A percentile compares a stretch with the other conserved stretches of the same genome.
Evolutionary conservation across 257 asterid genomes (phyloP).

Genomic region (Solanum bulbocastanum): DNA sequence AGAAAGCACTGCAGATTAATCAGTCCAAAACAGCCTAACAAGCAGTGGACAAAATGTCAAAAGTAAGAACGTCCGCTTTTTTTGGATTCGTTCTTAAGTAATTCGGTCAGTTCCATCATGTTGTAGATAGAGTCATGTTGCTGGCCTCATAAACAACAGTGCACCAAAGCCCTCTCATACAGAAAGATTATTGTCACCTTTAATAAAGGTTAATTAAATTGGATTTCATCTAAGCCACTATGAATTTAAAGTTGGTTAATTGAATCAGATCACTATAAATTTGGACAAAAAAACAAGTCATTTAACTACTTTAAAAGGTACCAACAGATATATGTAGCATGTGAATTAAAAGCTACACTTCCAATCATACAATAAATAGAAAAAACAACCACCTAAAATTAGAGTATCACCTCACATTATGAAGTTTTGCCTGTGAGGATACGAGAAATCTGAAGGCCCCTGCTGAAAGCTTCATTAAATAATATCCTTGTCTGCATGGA

Average conservation of each 20-base stretch:
- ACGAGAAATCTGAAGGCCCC: conserved; percentile 93
- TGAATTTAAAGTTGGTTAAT: background rate
- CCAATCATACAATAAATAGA: background rate
- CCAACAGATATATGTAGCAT: background rate
- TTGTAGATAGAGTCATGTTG: background rate
- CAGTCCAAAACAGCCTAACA: background rate
- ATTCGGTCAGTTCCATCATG: background rate
- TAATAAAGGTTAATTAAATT: background rate
- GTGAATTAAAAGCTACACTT: background rate
- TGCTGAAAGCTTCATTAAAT: conserved; percentile 82
- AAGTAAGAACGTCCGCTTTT: background rate
- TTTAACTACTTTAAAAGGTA: background rate
- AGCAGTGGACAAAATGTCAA: background rate
- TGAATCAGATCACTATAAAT: background rate
- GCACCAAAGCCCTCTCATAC: background rate
- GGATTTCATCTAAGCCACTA: background rate
- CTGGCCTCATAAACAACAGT: background rate
- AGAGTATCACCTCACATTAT: conserved; percentile 30
- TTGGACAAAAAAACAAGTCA: background rate
- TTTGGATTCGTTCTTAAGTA: background rate
- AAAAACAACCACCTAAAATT: background rate
- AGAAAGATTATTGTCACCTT: background rate
- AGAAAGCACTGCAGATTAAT: background rate
- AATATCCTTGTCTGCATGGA: conserved; percentile 85
- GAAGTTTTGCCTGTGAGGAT: conserved; percentile 73